phyloP scores from a whole-genome alignment of 495 filamentous ascomycete species.

The Chaetomium cochliodes region DNA sequence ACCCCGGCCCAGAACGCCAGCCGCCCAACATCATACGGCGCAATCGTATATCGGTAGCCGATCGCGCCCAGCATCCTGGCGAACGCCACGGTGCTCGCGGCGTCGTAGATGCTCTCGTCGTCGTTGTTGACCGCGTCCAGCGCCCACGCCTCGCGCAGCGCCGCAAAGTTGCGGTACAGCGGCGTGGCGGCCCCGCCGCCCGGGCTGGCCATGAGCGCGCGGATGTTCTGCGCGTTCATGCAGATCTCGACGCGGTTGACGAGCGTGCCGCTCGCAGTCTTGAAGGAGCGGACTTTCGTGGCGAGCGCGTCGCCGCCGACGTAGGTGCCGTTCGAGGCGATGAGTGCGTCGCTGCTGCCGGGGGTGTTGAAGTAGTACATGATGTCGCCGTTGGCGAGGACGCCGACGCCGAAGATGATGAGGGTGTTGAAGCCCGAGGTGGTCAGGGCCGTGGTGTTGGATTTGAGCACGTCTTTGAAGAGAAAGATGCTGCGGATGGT shows the following conservation, averaged over 20 bases:
- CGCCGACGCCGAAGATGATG: constrained; percentile 45
- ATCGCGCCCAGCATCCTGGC: constrained; percentile 41
- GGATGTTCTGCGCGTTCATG: constrained; percentile 46
- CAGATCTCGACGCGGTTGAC: constrained; percentile 43
- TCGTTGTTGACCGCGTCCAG: constrained; percentile 49
- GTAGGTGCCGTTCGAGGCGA: constrained; percentile 39
- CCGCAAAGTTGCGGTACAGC: constrained; percentile 41
- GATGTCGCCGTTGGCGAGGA: constrained; percentile 44
- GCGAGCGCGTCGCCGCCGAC: constrained; percentile 42
- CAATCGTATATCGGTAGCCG: constrained; percentile 44
- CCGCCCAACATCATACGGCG: constrained; percentile 37
- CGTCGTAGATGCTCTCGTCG: constrained; percentile 46
- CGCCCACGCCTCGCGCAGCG: constrained; percentile 40
- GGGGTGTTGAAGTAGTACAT: constrained; percentile 50
- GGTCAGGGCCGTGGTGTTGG: constrained; percentile 39
- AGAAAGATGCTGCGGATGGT: constrained; percentile 41
- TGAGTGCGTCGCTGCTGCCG: constrained; percentile 37
- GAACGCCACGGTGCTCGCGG: constrained; percentile 40
- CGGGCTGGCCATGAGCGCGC: constrained; percentile 36
- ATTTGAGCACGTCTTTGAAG: constrained; percentile 49
- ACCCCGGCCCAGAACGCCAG: neutral
- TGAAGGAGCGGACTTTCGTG: constrained; percentile 44
- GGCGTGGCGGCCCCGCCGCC: constrained; percentile 35
- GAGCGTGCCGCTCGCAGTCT: constrained; percentile 30
- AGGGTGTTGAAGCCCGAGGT: constrained; percentile 44